These are phyloP conservation scores for Petasospora fabianii DNA, from an alignment of 1,139 yeast genomes.

Conservation along the genomic window DNA sequence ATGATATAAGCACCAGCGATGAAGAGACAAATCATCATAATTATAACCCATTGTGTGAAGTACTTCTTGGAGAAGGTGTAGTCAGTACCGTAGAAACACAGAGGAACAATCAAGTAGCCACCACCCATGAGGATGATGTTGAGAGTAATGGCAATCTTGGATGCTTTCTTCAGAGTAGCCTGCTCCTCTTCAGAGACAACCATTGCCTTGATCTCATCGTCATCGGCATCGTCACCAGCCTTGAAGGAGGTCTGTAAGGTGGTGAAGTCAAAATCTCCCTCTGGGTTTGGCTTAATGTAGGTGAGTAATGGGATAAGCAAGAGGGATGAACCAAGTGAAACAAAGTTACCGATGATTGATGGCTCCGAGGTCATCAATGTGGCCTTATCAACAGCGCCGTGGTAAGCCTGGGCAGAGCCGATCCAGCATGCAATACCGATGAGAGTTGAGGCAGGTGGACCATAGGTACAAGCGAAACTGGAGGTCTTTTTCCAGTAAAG, in stretches of 20 bases:
- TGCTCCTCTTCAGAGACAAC: slow-evolving; percentile 26
- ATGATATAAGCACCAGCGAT: slow-evolving; percentile 35
- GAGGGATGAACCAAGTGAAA: slow-evolving; percentile 30
- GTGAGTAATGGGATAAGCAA: slow-evolving; percentile 30
- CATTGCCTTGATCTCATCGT: slow-evolving; percentile 30
- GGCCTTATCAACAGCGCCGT: slow-evolving; percentile 27
- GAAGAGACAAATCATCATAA: slow-evolving; percentile 34
- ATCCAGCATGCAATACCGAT: slow-evolving; percentile 49
- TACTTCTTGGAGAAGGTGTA: slow-evolving; percentile 32
- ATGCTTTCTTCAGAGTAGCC: slow-evolving; percentile 27
- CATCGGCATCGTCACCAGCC: slow-evolving; percentile 37
- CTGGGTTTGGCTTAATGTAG: slow-evolving; percentile 32
- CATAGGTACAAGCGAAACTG: slow-evolving; percentile 37
- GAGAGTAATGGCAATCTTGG: slow-evolving; percentile 27
- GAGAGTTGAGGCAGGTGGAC: slow-evolving; percentile 46
- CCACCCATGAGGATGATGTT: slow-evolving; percentile 31
- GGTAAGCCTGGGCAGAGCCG: slow-evolving; percentile 36
- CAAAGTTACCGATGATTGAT: slow-evolving; percentile 35
- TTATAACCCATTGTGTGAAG: slow-evolving; percentile 33
- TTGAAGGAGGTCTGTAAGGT: slow-evolving; percentile 25
- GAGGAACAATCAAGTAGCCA: slow-evolving; percentile 31
- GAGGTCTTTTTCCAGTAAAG: slow-evolving; percentile 51
- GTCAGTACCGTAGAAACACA: slow-evolving; percentile 33
- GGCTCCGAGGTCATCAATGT: slow-evolving; percentile 33
- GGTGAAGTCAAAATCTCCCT: slow-evolving; percentile 24